Base-by-base conservation (phyloP, 345 rosid genomes). In the Dipteronia dyeriana region DNA sequence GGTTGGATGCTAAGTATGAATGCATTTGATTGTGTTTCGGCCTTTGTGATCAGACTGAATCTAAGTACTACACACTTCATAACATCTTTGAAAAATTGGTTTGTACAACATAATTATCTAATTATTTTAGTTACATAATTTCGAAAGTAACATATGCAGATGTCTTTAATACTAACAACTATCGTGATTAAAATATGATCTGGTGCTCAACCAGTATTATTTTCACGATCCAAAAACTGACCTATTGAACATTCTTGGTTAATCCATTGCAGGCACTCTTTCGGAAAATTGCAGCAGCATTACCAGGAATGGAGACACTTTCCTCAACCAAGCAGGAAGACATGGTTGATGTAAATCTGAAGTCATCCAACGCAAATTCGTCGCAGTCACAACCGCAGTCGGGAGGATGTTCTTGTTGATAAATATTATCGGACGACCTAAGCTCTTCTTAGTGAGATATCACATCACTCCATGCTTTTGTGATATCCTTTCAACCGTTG, bases 301-400 rank as follows among this genome's bases (percentile, higher is more conserved):
- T 94, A 69, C 98, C 98, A 0, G 98, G 98, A 73, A 94, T 92
- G 97, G 98, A 94, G 80, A 92, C 98, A 68, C 89, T 94, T 70
- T 90, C 97, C 53, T 92, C 97, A 53, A 89, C 95, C 13, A 91
- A 90, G 86, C 97, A 90, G 81, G 98, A 94, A 80, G 98, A 92
- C 75, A 88, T 92, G 98, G 98, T 94, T 68, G 97, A 94, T 75
- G 98, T 94, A 49, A 94, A 94, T 83, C 97, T 94, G 66, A 92
- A 88, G 85, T 90, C 98, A 25, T 83, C 91, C 71, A 90, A 92
- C 75, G 54, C 94, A 61, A 90, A 90, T 70, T 76, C 91, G 17
- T 87, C 92, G 54, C 85, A 81, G 76, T 79, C 92, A 8, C 97
- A 89, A 81, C 86, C 83, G 74, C 95, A 94, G 74, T 81, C 97